Evolutionary conservation across 495 filamentous ascomycete species (phyloP), one percentile per base, ranked within the genome.

Genomic region (Penicillium alfredii): DNA sequence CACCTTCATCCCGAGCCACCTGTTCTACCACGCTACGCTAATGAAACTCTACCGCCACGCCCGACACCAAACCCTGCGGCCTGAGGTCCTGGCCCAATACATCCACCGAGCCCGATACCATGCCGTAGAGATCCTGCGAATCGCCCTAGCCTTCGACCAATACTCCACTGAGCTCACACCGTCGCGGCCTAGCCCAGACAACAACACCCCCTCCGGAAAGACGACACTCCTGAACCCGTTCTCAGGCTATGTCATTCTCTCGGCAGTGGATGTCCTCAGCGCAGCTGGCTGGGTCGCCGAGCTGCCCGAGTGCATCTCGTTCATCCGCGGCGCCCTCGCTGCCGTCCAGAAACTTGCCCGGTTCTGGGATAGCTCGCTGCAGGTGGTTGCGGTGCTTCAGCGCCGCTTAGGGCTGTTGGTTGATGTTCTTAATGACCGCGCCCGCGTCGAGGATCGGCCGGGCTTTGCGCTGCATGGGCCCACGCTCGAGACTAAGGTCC

Each of bases 41-140:
- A 72, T 82, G 60, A 74, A 76, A 27, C 63, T 84, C 6, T 80
- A 83, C 42, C 70, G 81, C 23, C 71, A 81, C 41, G 69, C 67
- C 4, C 72, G 71, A 8, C 51, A 52, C n/a, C 55, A 55, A 2
- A 54, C 44, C 26, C 48, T 72, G 3, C 54, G 38, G 12, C 27
- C 51, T 0, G 51, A 56, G 1, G 43, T 58, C 14, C 28, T 68
- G 2, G 36, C 37, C 8, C 59, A 64, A 25, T 61, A 65, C 40
- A 51, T 71, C n/a, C 55, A 56, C 17, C 41, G 58, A 15, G 57
- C 68, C 8, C 35, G 61, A 37, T 62, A 60, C 12, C 66, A 71
- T 30, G 69, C 71, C 2, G 59, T 60, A 8, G 56, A 62, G 27
- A 57, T 69, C 4, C 45, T 75, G 10, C 49, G 49, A 1, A 64